These are phyloP conservation scores for Saussurea involucrata DNA, from an alignment of 129 eudicot species.

Conservation along the genomic window DNA sequence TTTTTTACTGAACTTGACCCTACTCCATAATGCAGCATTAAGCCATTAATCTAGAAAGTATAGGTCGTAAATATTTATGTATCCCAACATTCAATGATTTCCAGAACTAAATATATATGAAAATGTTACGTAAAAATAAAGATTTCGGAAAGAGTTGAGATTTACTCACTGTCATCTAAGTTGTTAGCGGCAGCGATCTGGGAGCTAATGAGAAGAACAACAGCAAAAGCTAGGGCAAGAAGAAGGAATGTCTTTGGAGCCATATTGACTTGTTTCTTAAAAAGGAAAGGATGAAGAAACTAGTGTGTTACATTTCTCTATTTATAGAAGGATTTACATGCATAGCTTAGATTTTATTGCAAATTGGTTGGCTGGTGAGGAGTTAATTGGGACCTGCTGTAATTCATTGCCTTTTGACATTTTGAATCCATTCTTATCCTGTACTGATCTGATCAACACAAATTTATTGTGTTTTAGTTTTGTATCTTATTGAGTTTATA, in stretches of 20 bases:
- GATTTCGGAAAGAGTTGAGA: neutral
- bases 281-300: constrained; percentile 7
- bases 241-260: constrained; percentile 23
- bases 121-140: neutral
- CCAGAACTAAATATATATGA: neutral
- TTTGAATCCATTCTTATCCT: constrained; percentile 8
- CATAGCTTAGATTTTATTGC: constrained; percentile 1
- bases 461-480: neutral
- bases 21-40: no score
- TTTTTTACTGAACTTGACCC: no score
- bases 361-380: constrained; percentile 19
- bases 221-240: constrained; percentile 26
- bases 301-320: neutral
- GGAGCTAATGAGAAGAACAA: constrained; percentile 31
- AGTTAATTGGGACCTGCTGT: neutral
- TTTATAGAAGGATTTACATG: neutral
- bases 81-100: neutral
- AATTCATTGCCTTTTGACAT: neutral
- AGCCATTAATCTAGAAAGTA: no score
- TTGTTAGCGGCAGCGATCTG: constrained; percentile 16
- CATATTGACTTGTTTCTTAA: neutral
- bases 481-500: neutral
- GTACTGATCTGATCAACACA: neutral
- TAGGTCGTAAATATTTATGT: no score
- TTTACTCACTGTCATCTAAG: constrained; percentile 21